These are phyloP conservation scores for Tripterygium wilfordii DNA, from an alignment of 177 flowering plant species.

Conservation along the genomic window DNA sequence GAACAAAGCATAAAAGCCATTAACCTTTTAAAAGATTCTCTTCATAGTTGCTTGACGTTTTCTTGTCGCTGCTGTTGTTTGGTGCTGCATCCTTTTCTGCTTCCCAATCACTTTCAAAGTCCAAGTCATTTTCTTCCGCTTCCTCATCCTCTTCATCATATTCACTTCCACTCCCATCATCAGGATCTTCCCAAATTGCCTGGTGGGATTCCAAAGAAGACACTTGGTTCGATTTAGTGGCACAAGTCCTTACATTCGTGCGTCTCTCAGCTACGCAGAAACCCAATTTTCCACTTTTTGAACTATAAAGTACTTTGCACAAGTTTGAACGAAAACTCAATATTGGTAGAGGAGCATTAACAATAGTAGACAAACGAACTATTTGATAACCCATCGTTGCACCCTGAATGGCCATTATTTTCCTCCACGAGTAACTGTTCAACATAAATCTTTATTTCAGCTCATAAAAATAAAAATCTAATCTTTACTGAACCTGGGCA, in stretches of 20 bases:
- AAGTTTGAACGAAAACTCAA: neutral
- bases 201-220: conserved; percentile 8
- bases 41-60: conserved; percentile 23
- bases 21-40: conserved; percentile 49
- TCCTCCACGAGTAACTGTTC: neutral
- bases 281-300: neutral
- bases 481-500: too few relatives aligned
- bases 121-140: conserved; percentile 36
- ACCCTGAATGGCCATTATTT: neutral
- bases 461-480: too few relatives aligned
- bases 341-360: neutral
- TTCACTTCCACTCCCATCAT: conserved; percentile 49
- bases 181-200: conserved; percentile 71
- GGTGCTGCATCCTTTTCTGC: conserved; percentile 16
- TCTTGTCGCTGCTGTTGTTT: neutral
- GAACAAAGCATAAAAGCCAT: neutral
- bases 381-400: neutral
- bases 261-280: conserved; percentile 1
- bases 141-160: conserved; percentile 38
- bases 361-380: neutral
- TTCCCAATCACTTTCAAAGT: conserved; percentile 57
- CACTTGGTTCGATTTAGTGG: conserved; percentile 4
- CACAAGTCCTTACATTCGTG: conserved; percentile 5
- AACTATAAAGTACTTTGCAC: neutral
- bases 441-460: too few relatives aligned